Base-by-base conservation (phyloP, 768 basidiomycete species). In the Cystofilobasidium ferigula region DNA sequence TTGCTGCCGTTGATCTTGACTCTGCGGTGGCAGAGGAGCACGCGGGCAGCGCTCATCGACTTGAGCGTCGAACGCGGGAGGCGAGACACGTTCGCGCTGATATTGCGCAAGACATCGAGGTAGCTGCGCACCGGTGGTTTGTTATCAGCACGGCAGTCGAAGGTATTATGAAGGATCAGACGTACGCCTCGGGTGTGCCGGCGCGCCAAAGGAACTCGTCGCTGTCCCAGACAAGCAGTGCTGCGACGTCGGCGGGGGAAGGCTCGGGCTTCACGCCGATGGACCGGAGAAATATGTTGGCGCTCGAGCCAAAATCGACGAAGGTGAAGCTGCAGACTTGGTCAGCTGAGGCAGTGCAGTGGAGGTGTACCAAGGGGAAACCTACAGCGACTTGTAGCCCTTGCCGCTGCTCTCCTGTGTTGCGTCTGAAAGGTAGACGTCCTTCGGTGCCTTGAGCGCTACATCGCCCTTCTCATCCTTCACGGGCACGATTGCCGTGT, bases 241-340 rank as follows among this genome's bases (percentile, higher is more conserved):
- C 47, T 8, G 71, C 71, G 22, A 72, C 75, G 92, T 71, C 90
- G 64, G 89, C 85, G 6, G 91, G 83, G 53, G 84, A 89, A 5
- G 94, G 93, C 72, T 91, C 88, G 48, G 82, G 84, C 72, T 85
- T 86, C 20, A 92, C 88, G 14, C 95, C 94, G 70, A 89, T 89
- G 3, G 87, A 85, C 61, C 81, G 82, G 53, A 99, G 79, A 77
- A 99, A 97, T 4, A 81, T 79, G 70, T 92, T 94, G 30, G 87
- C 94, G 6, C 80, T 78, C 1, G 80, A 73, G 2, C 92, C 93
- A 73, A 94, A 95, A 74, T 94, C 85, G 58, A 98, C 84, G 71
- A 92, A 95, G 38, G 83, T 81, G 72, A 97, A 95, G 18, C 61
- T 68, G 34, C 2, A 38, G 34, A 36, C 3, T 86, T 86, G 72